Evolutionary conservation across 768 basidiomycete species (phyloP).

Genomic region (Xerocomellus intermedius): DNA sequence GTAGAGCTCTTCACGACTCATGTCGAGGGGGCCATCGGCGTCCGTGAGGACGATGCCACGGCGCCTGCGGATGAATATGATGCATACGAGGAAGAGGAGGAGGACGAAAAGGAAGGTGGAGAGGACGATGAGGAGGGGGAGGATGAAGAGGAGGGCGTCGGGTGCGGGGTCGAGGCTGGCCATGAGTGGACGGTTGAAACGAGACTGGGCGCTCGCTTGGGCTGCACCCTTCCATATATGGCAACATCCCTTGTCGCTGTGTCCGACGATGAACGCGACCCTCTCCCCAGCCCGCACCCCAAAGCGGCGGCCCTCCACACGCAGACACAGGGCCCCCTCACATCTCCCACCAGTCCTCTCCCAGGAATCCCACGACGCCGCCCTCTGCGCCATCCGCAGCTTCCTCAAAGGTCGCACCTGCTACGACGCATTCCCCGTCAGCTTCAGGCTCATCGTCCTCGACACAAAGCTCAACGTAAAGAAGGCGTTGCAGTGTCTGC

Average conservation of each 20-base stretch:
- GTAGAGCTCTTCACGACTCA: slow-evolving; percentile 87
- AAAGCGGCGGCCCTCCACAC: slow-evolving; percentile 55
- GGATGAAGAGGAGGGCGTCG: slow-evolving; percentile 80
- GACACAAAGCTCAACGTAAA: slow-evolving; percentile 96
- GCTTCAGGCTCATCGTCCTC: slow-evolving; percentile 93
- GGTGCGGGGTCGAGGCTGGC: slow-evolving; percentile 29
- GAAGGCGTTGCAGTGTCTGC: slow-evolving; percentile 85
- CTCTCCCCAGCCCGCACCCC: slow-evolving; percentile 49
- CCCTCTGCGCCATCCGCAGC: slow-evolving; percentile 66
- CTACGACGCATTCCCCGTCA: slow-evolving; percentile 97
- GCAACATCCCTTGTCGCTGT: slow-evolving; percentile 11
- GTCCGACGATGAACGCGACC: slow-evolving; percentile 42
- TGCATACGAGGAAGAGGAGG: slow-evolving; percentile 85
- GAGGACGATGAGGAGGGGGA: slow-evolving; percentile 92
- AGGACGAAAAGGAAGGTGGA: slow-evolving; percentile 92
- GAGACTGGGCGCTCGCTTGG: neutral
- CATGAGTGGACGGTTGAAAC: neutral
- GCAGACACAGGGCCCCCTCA: slow-evolving; percentile 54
- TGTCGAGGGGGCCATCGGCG: slow-evolving; percentile 88
- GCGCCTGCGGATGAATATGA: slow-evolving; percentile 77
- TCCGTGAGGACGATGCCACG: slow-evolving; percentile 80
- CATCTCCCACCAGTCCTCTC: slow-evolving; percentile 53
- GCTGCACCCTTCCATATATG: slow-evolving; percentile 1
- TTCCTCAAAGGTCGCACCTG: slow-evolving; percentile 84
- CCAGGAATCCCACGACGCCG: slow-evolving; percentile 65